Base-by-base conservation (phyloP, 176 grass and related monocot genomes). In the Bolboschoenus planiculmis region DNA sequence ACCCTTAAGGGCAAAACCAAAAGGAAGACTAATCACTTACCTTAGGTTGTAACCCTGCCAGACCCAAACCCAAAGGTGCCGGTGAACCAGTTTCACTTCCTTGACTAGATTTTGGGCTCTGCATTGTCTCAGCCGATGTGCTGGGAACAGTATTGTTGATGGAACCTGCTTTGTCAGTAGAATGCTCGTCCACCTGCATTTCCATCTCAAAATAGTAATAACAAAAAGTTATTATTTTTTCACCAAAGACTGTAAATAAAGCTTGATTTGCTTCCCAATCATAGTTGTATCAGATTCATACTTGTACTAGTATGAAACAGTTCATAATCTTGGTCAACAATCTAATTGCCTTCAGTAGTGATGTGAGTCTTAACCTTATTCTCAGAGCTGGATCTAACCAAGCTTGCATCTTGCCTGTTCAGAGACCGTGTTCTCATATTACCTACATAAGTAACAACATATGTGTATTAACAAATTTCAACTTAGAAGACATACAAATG, bases 21-120 rank as follows among this genome's bases (percentile, higher is more conserved):
- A 54, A 70, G 29, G 40, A 53, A 77, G 2, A 53, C 46, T 53
- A 4, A 67, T 79, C 58, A 80, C 31, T 80, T 90, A 95, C 95
- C 89, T 94, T 95, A 26, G 92, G 87, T 71, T 91, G 86, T 84
- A 98, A 87, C 39, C 95, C 92, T 76, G 90, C 95, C 15, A 87
- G 82, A 79, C 95, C 95, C 73, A 95, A 88, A 64, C 92, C 95
- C 79, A 91, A 73, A 0, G 95, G 95, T 66, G 86, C 83, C 78
- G 89, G 60, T 29, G 9, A 89, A 50, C 79, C 71, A 86, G 79
- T 82, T 43, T 80, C 72, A 62, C 30, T 82, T 65, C 86, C 87
- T 53, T 85, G 59, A 59, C 68, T 62, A 86, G 81, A 67, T 77
- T 87, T 88, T 84, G 44, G 84, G 20, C 27, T 86, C 24, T 82